Evolutionary conservation across 345 rosid genomes (phyloP).

Genomic region (Acer campestre): DNA sequence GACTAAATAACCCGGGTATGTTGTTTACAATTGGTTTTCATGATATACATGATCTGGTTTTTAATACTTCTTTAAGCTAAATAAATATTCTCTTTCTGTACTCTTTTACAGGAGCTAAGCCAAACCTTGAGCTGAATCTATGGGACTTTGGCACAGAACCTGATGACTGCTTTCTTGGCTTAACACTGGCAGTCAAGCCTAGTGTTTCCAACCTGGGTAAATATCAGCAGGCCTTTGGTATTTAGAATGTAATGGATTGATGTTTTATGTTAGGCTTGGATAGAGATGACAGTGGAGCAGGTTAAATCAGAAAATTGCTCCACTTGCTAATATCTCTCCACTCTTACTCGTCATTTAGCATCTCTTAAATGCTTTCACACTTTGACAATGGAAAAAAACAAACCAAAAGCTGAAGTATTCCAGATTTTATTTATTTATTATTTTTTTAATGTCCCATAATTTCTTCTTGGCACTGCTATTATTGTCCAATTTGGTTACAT

Average conservation of each 20-base stretch:
- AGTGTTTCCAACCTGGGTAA: slow-evolving; percentile 75
- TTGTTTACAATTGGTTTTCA: slow-evolving; percentile 6
- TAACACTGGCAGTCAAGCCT: slow-evolving; percentile 87
- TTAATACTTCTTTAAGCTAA: slow-evolving; percentile 7
- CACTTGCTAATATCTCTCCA: not conserved
- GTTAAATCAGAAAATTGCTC: not conserved
- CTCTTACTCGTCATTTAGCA: not conserved
- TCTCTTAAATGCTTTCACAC: not conserved
- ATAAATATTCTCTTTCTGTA: slow-evolving; percentile 10
- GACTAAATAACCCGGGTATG: slow-evolving; percentile 75
- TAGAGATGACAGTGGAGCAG: not conserved
- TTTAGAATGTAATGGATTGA: not conserved
- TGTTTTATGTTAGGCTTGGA: not conserved
- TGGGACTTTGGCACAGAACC: slow-evolving; percentile 84
- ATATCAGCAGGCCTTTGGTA: slow-evolving; percentile 9
- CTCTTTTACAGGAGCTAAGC: slow-evolving; percentile 56
- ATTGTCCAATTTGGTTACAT: not conserved
- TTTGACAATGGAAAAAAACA: not conserved
- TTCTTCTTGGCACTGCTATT: not conserved
- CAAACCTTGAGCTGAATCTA: slow-evolving; percentile 91
- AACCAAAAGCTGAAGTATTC: not conserved
- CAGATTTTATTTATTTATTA: too few species aligned
- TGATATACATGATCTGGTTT: not conserved
- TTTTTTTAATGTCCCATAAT: not conserved
- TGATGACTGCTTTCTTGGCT: slow-evolving; percentile 91